Evolutionary conservation across 371 early-diverging fungal genomes (phyloP), one percentile per base, ranked within the genome.

Genomic region (Apophysomyces elegans): DNA sequence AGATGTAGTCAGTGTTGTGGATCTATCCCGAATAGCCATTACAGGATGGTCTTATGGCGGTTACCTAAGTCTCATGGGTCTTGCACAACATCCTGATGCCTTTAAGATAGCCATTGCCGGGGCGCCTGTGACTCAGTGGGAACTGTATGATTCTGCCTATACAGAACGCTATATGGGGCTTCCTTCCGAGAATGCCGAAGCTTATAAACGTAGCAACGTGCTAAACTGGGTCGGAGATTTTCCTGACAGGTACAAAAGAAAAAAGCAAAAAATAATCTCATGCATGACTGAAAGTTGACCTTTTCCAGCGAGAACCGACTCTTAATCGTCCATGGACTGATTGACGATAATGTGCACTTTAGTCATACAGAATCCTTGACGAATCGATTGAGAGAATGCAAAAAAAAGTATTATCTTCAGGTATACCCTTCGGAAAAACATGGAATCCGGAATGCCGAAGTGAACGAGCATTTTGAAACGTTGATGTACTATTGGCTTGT

Each of bases 291-390:
- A 46, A 56, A 12, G 62, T 58, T 11, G 16, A 41, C 18, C 32
- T 63, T 12, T 43, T 11, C 14, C 70, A 84, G 88, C 44, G 87
- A 85, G 21, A 85, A 89, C 66, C 83, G 93, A 1, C 68, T 94
- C 16, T 61, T 94, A 37, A 77, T 94, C 56, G 91, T 84, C 0
- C 94, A 94, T 69, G 94, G 94, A 0, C 71, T 88, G 47, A 87
- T 89, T 62, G 94, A 94, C 71, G 93, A 94, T 68, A 94, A 94
- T 72, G 94, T 94, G 2, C 93, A 93, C 71, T 88, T 89, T 60
- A 80, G 77, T 54, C 84, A 93, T 71, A 86, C 91, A 0, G 86
- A 90, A 56, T 26, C 71, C 32, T 68, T 93, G 56, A 85, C 88
- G 0, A 73, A 85, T 1, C 81, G 77, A 5, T 67, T 94, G 13